These are phyloP conservation scores for Fomitopsis betulina DNA, from an alignment of 1,284 basidiomycete genomes.

Conservation along the genomic window DNA sequence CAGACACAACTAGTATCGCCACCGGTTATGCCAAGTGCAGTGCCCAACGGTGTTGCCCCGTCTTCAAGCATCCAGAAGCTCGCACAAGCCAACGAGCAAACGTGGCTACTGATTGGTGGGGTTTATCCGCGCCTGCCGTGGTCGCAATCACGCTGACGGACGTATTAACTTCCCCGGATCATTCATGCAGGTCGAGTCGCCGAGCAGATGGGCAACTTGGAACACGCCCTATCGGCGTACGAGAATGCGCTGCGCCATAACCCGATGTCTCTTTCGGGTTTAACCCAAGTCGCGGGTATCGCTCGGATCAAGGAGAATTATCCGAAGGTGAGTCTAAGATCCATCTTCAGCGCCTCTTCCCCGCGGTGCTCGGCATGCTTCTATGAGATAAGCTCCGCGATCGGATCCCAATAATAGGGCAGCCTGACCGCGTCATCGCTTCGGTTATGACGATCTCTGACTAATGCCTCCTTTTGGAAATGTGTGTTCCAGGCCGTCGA, in stretches of 20 bases:
- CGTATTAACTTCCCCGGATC: slow-evolving; percentile 13
- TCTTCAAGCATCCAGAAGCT: slow-evolving; percentile 66
- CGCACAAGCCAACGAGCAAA: slow-evolving; percentile 83
- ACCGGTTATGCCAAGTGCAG: slow-evolving; percentile 36
- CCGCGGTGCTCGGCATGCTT: neutral
- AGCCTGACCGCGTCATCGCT: slow-evolving; percentile 7
- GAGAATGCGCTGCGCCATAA: slow-evolving; percentile 92
- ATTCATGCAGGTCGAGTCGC: slow-evolving; percentile 71
- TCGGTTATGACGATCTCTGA: slow-evolving; percentile 8
- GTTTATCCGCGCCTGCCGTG: slow-evolving; percentile 12
- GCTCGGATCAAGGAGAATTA: slow-evolving; percentile 87
- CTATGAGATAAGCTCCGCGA: slow-evolving; percentile 6
- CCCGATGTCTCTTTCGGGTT: slow-evolving; percentile 79
- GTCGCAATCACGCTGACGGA: slow-evolving; percentile 17
- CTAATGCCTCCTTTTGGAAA: slow-evolving; percentile 15
- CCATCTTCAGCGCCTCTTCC: slow-evolving; percentile 6
- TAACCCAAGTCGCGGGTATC: slow-evolving; percentile 89
- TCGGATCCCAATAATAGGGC: slow-evolving; percentile 9
- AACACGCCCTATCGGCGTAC: slow-evolving; percentile 86
- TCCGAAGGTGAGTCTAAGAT: slow-evolving; percentile 55
- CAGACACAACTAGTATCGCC: slow-evolving; percentile 40
- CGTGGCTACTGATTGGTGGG: slow-evolving; percentile 88
- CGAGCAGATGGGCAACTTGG: slow-evolving; percentile 87
- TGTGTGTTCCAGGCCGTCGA: slow-evolving; percentile 75
- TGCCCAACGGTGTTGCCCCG: slow-evolving; percentile 38